Base-by-base conservation (phyloP, 1,284 basidiomycete genomes). In the Leccinum fallax region DNA sequence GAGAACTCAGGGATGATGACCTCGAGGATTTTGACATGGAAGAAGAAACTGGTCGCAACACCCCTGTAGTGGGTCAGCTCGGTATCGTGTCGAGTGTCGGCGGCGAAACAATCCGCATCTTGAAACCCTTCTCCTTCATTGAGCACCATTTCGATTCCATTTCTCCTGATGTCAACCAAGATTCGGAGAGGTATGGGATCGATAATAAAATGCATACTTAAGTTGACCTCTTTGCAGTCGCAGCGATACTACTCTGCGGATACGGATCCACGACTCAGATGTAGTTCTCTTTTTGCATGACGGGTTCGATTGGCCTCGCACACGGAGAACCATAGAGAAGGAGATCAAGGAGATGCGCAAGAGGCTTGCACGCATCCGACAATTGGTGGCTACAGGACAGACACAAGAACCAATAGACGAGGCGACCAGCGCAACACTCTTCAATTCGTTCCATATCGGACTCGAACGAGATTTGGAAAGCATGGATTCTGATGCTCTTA, bases 371-470 rank as follows among this genome's bases (percentile, higher is more conserved):
- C 95, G 93, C 76, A 97, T 99, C 70, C 84, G 92, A 57, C 97
- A 99, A 76, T 82, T 99, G 2, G 86, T 99, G n/a, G 94, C 96
- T 0, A 90, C 83, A 51, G 97, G 97, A 2, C 97, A 98, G 73
- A 85, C 85, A 4, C 90, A 95, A 32, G 94, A 97, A 68, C 87
- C 92, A 28, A 85, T 82, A 53, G 81, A 91, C 21, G 94, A 96
- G 68, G 87, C 91, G 53, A 89, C 90, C 5, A 88, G 87, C 62
- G 80, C 93, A 3, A 82, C 91, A 10, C 83, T 98, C 6, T 97
- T 96, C 81, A 97, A 97, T 71, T 98, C 96, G 0, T 85, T 98
- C 26, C 94, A 95, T 70, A 89, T 97, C 59, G 95, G 95, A 21
- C 78, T 96, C 9, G 86, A 88, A 54, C 84, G 85, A 69, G 89